A percentile compares a stretch with the other conserved stretches of the same genome.
These are phyloP conservation scores for Bjerkandera adusta DNA, from an alignment of 1,284 basidiomycete species.

Conservation along the genomic window DNA sequence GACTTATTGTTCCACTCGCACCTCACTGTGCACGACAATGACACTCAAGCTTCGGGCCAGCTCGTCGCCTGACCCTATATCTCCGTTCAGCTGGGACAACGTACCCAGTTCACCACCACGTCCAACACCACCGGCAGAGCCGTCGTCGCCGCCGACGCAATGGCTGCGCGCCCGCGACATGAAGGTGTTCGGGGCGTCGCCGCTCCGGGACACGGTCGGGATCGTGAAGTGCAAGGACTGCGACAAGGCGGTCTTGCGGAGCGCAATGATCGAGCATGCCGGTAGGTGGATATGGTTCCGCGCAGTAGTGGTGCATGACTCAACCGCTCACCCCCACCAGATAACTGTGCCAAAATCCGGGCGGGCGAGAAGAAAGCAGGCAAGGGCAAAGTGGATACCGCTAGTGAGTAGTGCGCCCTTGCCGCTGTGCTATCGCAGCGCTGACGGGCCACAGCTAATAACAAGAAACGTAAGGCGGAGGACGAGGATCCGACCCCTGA, in stretches of 20 bases:
- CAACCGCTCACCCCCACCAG: slow-evolving; percentile 33
- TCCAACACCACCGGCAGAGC: slow-evolving; percentile 32
- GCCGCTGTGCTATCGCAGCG: neutral
- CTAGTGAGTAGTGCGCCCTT: slow-evolving; percentile 17
- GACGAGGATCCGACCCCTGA: slow-evolving; percentile 55
- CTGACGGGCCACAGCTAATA: slow-evolving; percentile 24
- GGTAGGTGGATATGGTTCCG: slow-evolving; percentile 45
- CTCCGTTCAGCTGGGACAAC: slow-evolving; percentile 60
- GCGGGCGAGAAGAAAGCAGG: slow-evolving; percentile 50
- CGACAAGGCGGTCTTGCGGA: slow-evolving; percentile 72
- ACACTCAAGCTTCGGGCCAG: slow-evolving; percentile 58
- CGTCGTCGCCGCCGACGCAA: slow-evolving; percentile 69
- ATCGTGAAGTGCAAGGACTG: slow-evolving; percentile 79
- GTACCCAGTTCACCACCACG: slow-evolving; percentile 36
- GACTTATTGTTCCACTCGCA: neutral
- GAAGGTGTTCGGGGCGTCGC: slow-evolving; percentile 81
- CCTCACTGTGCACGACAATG: slow-evolving; percentile 27
- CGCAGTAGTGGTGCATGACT: neutral
- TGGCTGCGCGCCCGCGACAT: slow-evolving; percentile 84
- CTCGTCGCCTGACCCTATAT: slow-evolving; percentile 31
- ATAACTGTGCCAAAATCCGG: slow-evolving; percentile 61
- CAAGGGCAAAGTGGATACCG: slow-evolving; percentile 46
- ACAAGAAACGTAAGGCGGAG: slow-evolving; percentile 74
- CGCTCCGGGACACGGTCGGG: slow-evolving; percentile 65
- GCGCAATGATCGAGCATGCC: slow-evolving; percentile 72